A percentile compares a stretch with the other conserved stretches of the same genome.
These are phyloP conservation scores for Adansonia grandidieri DNA, from an alignment of 441 rosid species.

Conservation along the genomic window DNA sequence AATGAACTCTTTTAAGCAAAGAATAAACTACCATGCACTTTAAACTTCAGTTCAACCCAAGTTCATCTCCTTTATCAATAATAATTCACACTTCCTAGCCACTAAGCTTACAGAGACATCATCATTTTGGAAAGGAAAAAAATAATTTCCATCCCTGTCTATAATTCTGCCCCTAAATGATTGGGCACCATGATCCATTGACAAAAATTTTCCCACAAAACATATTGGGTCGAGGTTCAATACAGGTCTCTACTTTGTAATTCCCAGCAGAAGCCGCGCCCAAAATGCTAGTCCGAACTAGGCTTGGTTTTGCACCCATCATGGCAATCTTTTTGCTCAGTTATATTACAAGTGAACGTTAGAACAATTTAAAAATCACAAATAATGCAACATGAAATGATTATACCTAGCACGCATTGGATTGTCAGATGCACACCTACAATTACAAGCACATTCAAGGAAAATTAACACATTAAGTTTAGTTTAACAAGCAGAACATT, in stretches of 20 bases:
- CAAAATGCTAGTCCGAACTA: conserved; percentile 11
- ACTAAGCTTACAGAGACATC: not conserved
- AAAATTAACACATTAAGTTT: not conserved
- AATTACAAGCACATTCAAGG: not conserved
- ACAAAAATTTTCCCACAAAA: not conserved
- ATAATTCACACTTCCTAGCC: not conserved
- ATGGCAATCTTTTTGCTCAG: not conserved
- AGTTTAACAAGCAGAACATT: not conserved
- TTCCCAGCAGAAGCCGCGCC: not conserved
- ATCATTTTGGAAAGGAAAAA: not conserved
- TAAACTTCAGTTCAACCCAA: not conserved
- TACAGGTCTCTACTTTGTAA: not conserved
- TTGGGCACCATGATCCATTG: not conserved
- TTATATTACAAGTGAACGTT: not conserved
- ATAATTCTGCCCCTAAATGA: not conserved
- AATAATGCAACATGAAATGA: not conserved
- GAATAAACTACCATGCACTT: not conserved
- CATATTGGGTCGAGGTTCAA: not conserved
- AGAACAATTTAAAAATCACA: not conserved
- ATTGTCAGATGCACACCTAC: not conserved
- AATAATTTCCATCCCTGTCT: not conserved
- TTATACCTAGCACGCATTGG: not conserved
- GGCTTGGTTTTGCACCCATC: conserved; percentile 18
- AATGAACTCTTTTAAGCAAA: conserved; percentile 3
- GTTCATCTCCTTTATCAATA: not conserved